Base-by-base conservation (phyloP, 805 yeast species). In the Candida odintsovae region DNA sequence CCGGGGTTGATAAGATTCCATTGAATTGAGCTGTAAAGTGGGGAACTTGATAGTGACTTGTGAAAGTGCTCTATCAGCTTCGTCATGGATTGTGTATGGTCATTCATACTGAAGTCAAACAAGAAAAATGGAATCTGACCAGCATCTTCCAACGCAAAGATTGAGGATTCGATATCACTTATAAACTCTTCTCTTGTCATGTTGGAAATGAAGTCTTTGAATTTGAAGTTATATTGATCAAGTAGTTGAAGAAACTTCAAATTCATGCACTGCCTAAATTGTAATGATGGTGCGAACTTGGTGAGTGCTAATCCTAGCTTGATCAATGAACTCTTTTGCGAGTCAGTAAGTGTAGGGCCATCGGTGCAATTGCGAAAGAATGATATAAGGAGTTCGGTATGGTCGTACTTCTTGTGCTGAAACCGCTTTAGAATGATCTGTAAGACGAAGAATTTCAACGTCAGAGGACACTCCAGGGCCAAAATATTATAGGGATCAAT, bases 381-480 rank as follows among this genome's bases (percentile, higher is more conserved):
- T 2, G 35, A 11, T 6, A 51, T 11, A 0, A 57, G 10, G 1
- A 42, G 42, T 1, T 37, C 42, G 3, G 47, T 25, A 20, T 47
- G 37, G 7, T 46, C 41, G 37, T 38, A 55, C 16, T 48, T 45
- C 2, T 39, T 42, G 3, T 29, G 38, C 39, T 58, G 62, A 29
- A 57, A 58, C 43, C 46, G 44, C 45, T 52, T 58, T 46, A 52
- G 53, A 0, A 54, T 28, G 3, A 54, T 46, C 39, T 59, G 63
- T 6, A 60, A 43, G 5, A 52, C 41, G 10, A 59, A 41, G 31
- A 60, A 47, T 29, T 53, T 56, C 39, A 55, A 31, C 1, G 54
- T 45, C 3, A 28, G 26, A 2, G 49, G 39, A 33, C 35, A 23
- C 11, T 28, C 29, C 3, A 28, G 18, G 4, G 13, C 12, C 15